Evolutionary conservation across 2,329 filamentous ascomycete genomes (phyloP), one percentile per base, ranked within the genome.

Genomic region (Scedosporium minutisporum): DNA sequence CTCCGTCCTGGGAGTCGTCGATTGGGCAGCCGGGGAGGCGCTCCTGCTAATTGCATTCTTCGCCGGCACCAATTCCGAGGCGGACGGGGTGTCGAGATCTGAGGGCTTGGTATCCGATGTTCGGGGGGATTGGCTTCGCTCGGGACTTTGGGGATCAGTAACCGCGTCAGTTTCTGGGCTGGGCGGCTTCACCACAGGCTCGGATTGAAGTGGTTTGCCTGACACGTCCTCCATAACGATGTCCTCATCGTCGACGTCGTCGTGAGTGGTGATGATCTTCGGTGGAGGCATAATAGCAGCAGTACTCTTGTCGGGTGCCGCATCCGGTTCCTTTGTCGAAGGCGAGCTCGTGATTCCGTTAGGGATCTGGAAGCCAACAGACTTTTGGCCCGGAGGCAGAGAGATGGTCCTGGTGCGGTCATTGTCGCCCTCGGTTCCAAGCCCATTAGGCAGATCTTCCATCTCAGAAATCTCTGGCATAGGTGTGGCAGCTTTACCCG

Each of bases 1-100:
- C 6, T 89, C 86, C 0, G 87, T 93, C 67, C 87, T 89, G 63
- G 81, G 79, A 9, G 44, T 61, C 10, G 33, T 18, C 2, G 61
- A 68, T 2, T 74, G 73, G 3, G 75, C 74, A 1, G 65, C 67
- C 33, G 33, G 33, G n/a, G 75, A 76, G 64, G 71, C 69, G 57
- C 72, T 75, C 0, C 64, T 65, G 10, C 61, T 58, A 1, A 60
- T 64, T 3, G 65, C 70, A 10, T 71, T 71, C 5, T 66, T 69
- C 12, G 71, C 70, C 2, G 71, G 70, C 33, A 57, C 60, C 12
- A 74, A 71, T n/a, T 76, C 73, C 1, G 70, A 67, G 4, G 76
- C 75, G 5, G 74, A 74, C 3, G 73, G 70, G 1, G 75, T 78
- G 57, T 81, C 80, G 1, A 75, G 68, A 10, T 83, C 81, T 0